A percentile compares a stretch with the other conserved stretches of the same genome.
Conservation (phyloP, 2,329 filamentous ascomycete genomes). For the Curvularia verruculosa region DNA sequence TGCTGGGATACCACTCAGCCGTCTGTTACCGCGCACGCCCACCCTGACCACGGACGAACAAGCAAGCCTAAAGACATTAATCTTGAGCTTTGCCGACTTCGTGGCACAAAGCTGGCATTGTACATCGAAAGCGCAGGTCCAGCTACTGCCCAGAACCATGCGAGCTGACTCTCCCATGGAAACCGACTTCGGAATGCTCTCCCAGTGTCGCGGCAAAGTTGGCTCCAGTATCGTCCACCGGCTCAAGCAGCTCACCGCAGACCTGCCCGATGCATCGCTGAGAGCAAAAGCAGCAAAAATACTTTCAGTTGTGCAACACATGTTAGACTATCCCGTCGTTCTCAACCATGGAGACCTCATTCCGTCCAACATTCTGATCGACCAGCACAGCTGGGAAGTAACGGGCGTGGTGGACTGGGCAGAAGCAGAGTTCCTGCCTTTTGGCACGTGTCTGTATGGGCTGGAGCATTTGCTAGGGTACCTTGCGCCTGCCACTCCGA, state of each 20-base stretch:
- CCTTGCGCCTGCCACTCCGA: conserved; percentile 31
- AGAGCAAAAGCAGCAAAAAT: conserved; percentile 23
- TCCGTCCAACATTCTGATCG: conserved; percentile 63
- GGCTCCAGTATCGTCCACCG: conserved; percentile 35
- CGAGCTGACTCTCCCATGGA: conserved; percentile 31
- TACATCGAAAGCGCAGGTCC: background rate
- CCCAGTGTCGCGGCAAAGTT: conserved; percentile 37
- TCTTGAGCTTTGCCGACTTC: conserved; percentile 37
- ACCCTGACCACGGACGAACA: conserved; percentile 1
- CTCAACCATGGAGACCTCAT: conserved; percentile 68
- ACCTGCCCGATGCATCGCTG: conserved; percentile 34
- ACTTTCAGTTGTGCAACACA: conserved; percentile 50
- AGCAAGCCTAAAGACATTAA: conserved; percentile 27
- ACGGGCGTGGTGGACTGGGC: conserved; percentile 68
- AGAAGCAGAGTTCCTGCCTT: conserved; percentile 66
- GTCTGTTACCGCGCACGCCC: conserved; percentile 13
- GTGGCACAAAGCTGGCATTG: conserved; percentile 35
- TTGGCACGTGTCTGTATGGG: conserved; percentile 66
- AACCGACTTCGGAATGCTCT: conserved; percentile 14
- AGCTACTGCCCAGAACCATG: conserved; percentile 1
- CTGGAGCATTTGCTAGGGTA: conserved; percentile 65
- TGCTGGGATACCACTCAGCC: conserved; percentile 31
- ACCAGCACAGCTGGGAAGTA: conserved; percentile 52
- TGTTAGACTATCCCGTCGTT: conserved; percentile 58
- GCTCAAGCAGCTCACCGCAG: conserved; percentile 29